A percentile compares a stretch with the other conserved stretches of the same genome.
Conservation (phyloP, 345 rosid species). For the Aurinia saxatilis region DNA sequence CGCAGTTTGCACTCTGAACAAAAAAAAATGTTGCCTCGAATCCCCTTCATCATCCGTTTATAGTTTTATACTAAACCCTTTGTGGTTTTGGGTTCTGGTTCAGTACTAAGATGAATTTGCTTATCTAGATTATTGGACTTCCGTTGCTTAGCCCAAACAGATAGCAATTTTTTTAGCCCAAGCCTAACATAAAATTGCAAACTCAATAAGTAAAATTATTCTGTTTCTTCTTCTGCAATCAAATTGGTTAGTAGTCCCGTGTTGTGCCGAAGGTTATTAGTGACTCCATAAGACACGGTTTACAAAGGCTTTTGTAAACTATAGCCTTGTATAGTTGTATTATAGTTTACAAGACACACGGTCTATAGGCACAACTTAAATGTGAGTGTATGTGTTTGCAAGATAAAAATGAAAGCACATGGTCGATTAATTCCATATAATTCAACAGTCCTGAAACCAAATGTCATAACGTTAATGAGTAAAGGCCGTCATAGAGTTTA, state of each 20-base stretch:
- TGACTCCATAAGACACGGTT: slow-evolving; percentile 13
- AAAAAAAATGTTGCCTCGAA: not conserved
- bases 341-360: too few species aligned
- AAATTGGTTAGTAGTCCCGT: not conserved
- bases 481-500: too few species aligned
- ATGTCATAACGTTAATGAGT: too few species aligned
- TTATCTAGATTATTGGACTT: not conserved
- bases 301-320: not conserved
- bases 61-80: not conserved
- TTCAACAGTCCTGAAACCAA: too few species aligned
- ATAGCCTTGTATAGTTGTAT: too few species aligned
- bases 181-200: not conserved
- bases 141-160: not conserved
- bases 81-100: not conserved
- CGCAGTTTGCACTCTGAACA: not conserved
- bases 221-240: not conserved
- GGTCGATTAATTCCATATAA: not conserved
- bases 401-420: not conserved
- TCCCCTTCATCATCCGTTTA: not conserved
- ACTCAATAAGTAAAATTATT: not conserved
- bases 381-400: not conserved
- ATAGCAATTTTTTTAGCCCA: not conserved
- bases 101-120: not conserved
- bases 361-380: not conserved
- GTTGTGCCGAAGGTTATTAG: slow-evolving; percentile 1